Evolutionary conservation across 1,284 basidiomycete species (phyloP).

Genomic region (Apiotrichum gamsii): DNA sequence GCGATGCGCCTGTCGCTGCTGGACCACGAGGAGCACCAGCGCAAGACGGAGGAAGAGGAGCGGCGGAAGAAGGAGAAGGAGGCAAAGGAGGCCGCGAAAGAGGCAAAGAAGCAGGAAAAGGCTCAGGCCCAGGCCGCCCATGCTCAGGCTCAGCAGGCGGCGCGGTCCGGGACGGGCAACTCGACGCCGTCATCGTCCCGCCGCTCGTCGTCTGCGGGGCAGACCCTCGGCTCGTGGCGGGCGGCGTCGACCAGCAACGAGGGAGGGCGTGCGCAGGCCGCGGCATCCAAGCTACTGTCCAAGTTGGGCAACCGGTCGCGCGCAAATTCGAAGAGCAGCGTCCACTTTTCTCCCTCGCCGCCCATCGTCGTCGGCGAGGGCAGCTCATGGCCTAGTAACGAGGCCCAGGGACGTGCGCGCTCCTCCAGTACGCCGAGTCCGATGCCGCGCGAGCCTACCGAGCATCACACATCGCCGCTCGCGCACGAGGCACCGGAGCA

Average conservation of each 20-base stretch:
- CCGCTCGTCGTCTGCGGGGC: constrained; percentile 14
- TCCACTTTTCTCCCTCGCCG: constrained; percentile 18
- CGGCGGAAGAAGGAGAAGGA: neutral
- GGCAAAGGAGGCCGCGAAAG: neutral
- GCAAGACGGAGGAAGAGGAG: constrained; percentile 26
- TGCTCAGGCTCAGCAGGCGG: neutral
- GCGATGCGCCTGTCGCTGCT: constrained; percentile 92
- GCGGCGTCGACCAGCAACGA: constrained; percentile 1
- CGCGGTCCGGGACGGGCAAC: neutral
- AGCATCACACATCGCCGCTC: constrained; percentile 9
- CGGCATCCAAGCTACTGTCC: constrained; percentile 29
- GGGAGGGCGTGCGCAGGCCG: constrained; percentile 17
- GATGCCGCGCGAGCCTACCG: neutral
- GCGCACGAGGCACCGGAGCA: neutral
- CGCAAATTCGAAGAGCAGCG: constrained; percentile 19
- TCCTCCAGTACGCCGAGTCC: constrained; percentile 10
- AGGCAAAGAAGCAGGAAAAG: no score
- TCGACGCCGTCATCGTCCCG: constrained; percentile 11
- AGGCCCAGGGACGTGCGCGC: neutral
- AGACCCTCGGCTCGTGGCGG: constrained; percentile 17
- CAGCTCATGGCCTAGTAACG: neutral
- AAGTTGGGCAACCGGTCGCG: constrained; percentile 25
- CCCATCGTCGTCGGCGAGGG: constrained; percentile 4
- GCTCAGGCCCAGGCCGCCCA: neutral
- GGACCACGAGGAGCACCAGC: constrained; percentile 64